Base-by-base conservation (phyloP, 208 protist species). In the Trypanosoma theileri region DNA sequence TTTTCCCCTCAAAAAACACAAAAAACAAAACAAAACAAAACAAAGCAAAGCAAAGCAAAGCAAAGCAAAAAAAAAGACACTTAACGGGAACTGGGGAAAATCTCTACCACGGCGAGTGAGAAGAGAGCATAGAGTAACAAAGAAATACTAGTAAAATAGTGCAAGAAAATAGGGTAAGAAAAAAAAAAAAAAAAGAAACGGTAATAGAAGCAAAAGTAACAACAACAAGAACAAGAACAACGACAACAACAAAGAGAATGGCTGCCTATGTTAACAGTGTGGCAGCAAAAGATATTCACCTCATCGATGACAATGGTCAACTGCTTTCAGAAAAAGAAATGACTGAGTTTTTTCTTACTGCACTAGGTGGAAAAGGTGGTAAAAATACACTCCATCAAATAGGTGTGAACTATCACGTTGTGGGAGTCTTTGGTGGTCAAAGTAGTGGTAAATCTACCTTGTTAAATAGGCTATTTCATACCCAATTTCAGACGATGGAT, bases 371-470 rank as follows among this genome's bases (percentile, higher is more conserved):
- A 21, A 9, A 10, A 19, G 1, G 42, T 41, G 31, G 22, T 6
- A 64, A 50, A 21, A 69, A 74, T 24, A 40, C 66, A 17, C 58
- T 88, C 62, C 74, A 73, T 61, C 56, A 69, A 16, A 68, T 89
- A 7, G 86, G 81, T 31, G 46, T 88, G n/a, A 84, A 95, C 57
- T 90, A 90, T 68, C 82, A 92, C 57, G 74, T 99, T 0, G 86
- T 99, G 10, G 89, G 94, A 42, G 95, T 99, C 40, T 92, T 99
- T 59, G 98, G 98, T 28, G 90, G 88, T 6, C 98, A 99, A 79
- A 98, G 91, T 73, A 98, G 90, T 71, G 98, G 98, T 52, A 99
- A 99, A 72, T 98, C 92, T 44, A 99, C 98, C 11, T 77, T 99
- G 51, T 81, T 99, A 6, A 99, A 99, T 71, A 67, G 86, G 24